These are phyloP conservation scores for Fomes fomentarius DNA, from an alignment of 1,284 basidiomycete species.

Conservation along the genomic window DNA sequence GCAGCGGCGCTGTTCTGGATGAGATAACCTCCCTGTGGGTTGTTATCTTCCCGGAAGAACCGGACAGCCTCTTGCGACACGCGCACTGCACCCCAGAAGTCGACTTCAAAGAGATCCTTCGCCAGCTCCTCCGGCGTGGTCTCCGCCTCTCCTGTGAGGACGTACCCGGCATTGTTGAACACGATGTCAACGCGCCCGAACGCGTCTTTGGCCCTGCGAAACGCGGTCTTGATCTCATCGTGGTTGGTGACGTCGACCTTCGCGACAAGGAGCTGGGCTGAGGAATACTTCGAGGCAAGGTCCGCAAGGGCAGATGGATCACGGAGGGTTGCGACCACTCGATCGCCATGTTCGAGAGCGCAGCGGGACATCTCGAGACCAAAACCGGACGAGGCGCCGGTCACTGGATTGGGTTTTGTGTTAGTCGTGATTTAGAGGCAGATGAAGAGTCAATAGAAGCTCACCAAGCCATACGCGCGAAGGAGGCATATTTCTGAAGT, in stretches of 20 bases:
- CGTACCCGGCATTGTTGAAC: constrained; percentile 45
- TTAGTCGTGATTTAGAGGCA: too few relatives aligned
- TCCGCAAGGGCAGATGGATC: constrained; percentile 29
- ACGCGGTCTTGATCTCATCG: constrained; percentile 35
- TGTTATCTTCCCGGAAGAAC: constrained; percentile 30
- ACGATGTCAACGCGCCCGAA: constrained; percentile 49
- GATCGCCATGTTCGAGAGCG: constrained; percentile 33
- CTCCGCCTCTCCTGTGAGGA: constrained; percentile 34
- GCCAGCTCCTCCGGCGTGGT: constrained; percentile 26
- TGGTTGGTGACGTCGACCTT: constrained; percentile 42
- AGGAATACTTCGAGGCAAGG: constrained; percentile 23
- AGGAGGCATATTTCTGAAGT: too few relatives aligned
- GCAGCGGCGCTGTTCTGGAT: constrained; percentile 34
- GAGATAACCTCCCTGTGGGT: constrained; percentile 37
- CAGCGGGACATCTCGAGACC: constrained; percentile 30
- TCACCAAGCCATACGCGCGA: too few relatives aligned
- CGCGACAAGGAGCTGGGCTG: constrained; percentile 37
- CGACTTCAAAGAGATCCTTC: constrained; percentile 25
- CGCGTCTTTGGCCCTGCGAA: constrained; percentile 33
- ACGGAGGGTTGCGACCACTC: constrained; percentile 37
- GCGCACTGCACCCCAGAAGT: constrained; percentile 32
- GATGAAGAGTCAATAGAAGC: too few relatives aligned
- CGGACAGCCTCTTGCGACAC: constrained; percentile 26
- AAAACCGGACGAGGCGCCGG: constrained; percentile 37
- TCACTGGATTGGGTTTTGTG: constrained; percentile 29